Base-by-base conservation (phyloP, 2,329 filamentous ascomycete species). In the Cordyceps sp. region DNA sequence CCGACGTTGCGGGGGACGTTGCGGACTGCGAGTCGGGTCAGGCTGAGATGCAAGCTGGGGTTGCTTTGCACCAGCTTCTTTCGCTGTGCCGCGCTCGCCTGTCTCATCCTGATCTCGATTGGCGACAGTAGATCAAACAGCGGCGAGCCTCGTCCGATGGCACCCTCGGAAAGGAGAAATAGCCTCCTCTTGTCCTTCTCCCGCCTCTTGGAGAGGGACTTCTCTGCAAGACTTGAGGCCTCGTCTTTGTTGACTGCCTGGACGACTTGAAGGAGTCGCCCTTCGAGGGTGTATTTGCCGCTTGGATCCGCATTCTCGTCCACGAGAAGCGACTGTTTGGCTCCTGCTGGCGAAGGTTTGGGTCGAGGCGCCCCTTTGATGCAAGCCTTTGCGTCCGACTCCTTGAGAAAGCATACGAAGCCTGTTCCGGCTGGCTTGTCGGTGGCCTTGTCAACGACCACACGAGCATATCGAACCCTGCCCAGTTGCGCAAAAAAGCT, bases 51-150 rank as follows among this genome's bases (percentile, higher is more conserved):
- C 22, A 98, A 64, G 30, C 76, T 79, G 0, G 90, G 88, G 52
- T 98, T 98, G 53, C 69, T 74, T 59, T 94, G 80, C 44, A 98
- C 84, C 37, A 94, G 69, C 44, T 78, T 81, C 59, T 90, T 86
- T 31, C 90, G 78, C 57, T 96, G 88, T 44, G 77, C 80, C 19
- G 73, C 72, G 45, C 84, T 93, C 34, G 84, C 73, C 49, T 94
- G 84, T 39, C 90, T 73, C 71, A 96, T 81, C 46, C 81, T 79
- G 41, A 90, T 59, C 51, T 98, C 90, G 0, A 79, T 70, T 1
- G 78, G 73, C 1, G 83, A 69, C 16, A 98, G 69, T 41, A 77
- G 64, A 36, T 78, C 62, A 59, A 82, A 92, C 2, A 94, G 61
- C 6, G 83, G 66, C 7, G 84, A 84, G 37, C 76, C 78, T n/a